These are phyloP conservation scores for Calendula officinalis DNA, from an alignment of 129 eudicot genomes.

Conservation along the genomic window DNA sequence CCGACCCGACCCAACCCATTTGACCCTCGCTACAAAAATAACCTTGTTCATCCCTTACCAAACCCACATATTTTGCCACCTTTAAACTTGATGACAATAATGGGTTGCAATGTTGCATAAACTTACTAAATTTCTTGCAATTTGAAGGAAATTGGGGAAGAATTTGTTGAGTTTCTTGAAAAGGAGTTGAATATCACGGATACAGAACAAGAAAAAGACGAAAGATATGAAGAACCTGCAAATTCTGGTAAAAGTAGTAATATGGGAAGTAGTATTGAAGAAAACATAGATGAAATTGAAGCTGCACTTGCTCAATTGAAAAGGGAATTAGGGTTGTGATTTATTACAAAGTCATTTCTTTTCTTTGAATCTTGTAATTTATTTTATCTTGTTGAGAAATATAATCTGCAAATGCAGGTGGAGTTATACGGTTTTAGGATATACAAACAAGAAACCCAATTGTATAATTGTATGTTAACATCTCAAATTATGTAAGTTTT, in stretches of 20 bases:
- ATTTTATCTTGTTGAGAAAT: background rate
- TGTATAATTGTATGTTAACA: no score
- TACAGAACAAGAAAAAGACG: slow-evolving; percentile 31
- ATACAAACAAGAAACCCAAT: no score
- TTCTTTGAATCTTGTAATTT: slow-evolving; percentile 28
- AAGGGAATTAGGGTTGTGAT: slow-evolving; percentile 79
- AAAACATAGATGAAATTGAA: slow-evolving; percentile 81
- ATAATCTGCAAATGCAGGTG: slow-evolving; percentile 32
- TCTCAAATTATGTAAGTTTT: no score
- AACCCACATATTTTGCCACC: no score
- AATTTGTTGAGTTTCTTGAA: slow-evolving; percentile 94
- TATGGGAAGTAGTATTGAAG: slow-evolving; percentile 54
- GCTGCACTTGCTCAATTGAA: slow-evolving; percentile 85
- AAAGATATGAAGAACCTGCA: slow-evolving; percentile 27
- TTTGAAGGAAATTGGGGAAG: slow-evolving; percentile 89
- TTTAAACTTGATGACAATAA: no score
- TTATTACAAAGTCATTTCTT: slow-evolving; percentile 17
- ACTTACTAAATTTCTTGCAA: slow-evolving; percentile 17
- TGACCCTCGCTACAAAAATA: no score
- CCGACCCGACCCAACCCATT: no score
- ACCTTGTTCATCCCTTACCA: no score
- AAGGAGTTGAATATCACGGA: slow-evolving; percentile 65
- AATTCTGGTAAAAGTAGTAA: slow-evolving; percentile 29
- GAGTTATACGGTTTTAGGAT: no score
- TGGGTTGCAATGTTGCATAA: background rate